A percentile compares a stretch with the other conserved stretches of the same genome.
Evolutionary conservation across 2,329 filamentous ascomycete species (phyloP).

Genomic region (Talaromyces amestolkiae): DNA sequence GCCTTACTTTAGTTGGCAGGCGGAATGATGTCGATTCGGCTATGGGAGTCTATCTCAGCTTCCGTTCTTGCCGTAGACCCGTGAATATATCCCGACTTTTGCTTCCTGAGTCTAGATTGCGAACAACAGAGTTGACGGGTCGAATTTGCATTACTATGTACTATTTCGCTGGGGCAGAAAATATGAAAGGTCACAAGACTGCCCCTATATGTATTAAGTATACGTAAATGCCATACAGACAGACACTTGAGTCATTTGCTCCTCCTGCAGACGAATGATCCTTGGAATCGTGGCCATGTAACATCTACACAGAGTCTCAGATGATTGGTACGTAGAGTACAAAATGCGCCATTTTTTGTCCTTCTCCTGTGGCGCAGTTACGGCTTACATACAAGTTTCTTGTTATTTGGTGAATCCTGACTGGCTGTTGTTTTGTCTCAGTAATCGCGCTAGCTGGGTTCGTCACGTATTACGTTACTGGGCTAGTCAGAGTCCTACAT

Average conservation of each 20-base stretch:
- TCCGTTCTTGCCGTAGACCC: constrained; percentile 7
- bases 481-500: not conserved
- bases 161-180: not conserved
- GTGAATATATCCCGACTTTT: constrained; percentile 1
- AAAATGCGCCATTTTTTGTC: not conserved
- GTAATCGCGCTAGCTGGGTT: not conserved
- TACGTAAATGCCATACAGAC: not conserved
- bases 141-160: not conserved
- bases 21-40: constrained; percentile 12
- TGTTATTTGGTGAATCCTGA: not conserved
- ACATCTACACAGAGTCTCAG: not conserved
- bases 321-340: not conserved
- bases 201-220: not conserved
- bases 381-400: constrained; percentile 19
- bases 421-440: not conserved
- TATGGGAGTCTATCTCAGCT: not conserved
- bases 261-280: not conserved
- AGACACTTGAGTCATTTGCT: not conserved
- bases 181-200: not conserved
- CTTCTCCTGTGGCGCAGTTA: constrained; percentile 27
- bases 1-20: not conserved
- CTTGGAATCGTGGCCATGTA: not conserved
- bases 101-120: not conserved
- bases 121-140: not conserved
- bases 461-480: not conserved